Conservation (phyloP, 169 alveolate species). For the Neospora caninum region DNA sequence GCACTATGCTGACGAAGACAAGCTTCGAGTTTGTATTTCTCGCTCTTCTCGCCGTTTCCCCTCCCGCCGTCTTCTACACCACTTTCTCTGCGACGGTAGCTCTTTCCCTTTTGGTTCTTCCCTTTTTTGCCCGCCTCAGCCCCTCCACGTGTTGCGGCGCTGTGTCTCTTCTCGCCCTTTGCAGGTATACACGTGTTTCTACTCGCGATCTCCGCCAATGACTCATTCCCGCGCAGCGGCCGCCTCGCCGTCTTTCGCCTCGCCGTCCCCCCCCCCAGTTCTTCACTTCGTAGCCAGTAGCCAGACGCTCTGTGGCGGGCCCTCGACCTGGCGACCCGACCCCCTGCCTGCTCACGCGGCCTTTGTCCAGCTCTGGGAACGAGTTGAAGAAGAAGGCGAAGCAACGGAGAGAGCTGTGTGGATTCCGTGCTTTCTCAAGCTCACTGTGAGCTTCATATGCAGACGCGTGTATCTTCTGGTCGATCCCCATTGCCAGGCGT, state of each 20-base stretch:
- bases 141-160: background rate
- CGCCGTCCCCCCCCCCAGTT: background rate
- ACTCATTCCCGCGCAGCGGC: too few relatives aligned
- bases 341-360: conserved; percentile 10
- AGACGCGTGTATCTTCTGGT: too few relatives aligned
- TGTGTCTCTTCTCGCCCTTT: background rate
- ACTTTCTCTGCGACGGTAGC: too few relatives aligned
- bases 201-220: background rate
- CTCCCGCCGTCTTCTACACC: too few relatives aligned
- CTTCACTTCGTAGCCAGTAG: conserved; percentile 6
- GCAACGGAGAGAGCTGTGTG: background rate
- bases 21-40: too few relatives aligned
- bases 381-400: background rate
- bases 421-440: conserved; percentile 21
- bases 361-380: conserved; percentile 19
- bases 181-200: background rate
- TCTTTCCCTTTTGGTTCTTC: background rate
- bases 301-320: conserved; percentile 1
- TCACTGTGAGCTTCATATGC: background rate
- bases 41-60: too few relatives aligned
- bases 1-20: too few relatives aligned
- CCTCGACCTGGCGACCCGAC: conserved; percentile 22
- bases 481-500: too few relatives aligned
- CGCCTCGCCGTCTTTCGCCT: background rate
- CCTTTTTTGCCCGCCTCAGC: background rate